phyloP scores from a whole-genome alignment of 2,329 filamentous ascomycete genomes.

The Neofusicoccum kwambonambiense region DNA sequence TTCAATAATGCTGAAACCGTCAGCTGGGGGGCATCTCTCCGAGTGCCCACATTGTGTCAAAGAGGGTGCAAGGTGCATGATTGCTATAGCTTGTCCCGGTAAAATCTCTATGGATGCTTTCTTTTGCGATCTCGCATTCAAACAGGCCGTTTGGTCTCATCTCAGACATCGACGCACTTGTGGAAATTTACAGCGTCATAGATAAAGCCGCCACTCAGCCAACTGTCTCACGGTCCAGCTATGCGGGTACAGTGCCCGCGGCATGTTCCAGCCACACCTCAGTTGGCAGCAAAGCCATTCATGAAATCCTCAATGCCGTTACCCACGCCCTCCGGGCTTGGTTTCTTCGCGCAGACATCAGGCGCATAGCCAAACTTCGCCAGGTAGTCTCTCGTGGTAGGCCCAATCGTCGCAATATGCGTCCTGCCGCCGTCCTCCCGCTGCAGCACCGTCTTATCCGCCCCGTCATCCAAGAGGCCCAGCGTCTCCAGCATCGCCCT shows the following conservation, averaged over 20 bases:
- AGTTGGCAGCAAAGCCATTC: conserved; percentile 1
- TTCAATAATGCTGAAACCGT: no score
- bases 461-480: conserved; percentile 44
- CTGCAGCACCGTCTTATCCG: conserved; percentile 29
- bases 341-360: conserved; percentile 77
- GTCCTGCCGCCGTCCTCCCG: conserved; percentile 46
- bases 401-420: conserved; percentile 83
- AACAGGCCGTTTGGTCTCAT: no score
- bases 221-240: background rate
- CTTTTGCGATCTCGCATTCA: no score
- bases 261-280: background rate
- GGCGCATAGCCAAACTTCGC: conserved; percentile 64
- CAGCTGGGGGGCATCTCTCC: no score
- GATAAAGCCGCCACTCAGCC: no score
- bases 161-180: no score
- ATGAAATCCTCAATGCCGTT: conserved; percentile 58
- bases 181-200: no score
- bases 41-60: no score
- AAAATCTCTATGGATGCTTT: no score
- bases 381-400: conserved; percentile 81
- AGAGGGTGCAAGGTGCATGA: no score
- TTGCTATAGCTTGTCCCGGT: no score
- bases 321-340: conserved; percentile 76
- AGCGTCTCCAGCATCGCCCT: conserved; percentile 59
- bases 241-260: no score